Evolutionary conservation across 140 eudicot species (phyloP).

Genomic region (Bidens hawaiensis): DNA sequence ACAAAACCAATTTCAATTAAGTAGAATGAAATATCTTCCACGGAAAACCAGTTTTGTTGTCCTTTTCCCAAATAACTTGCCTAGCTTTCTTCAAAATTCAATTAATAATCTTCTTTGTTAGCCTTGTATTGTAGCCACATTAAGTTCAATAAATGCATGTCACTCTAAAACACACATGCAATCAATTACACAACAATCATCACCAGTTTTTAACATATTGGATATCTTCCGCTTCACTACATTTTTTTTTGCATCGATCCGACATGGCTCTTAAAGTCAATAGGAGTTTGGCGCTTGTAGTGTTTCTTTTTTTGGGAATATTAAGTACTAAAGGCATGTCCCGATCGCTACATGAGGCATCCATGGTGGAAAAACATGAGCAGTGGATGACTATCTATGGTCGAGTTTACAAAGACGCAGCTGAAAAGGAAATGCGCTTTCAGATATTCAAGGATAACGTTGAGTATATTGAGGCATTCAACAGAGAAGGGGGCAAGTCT

Average conservation of each 20-base stretch:
- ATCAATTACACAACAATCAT: background rate
- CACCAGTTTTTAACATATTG: background rate
- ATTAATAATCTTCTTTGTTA: background rate
- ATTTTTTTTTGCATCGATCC: background rate
- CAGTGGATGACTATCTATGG: slow-evolving; percentile 27
- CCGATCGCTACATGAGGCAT: background rate
- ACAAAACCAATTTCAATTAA: background rate
- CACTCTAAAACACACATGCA: background rate
- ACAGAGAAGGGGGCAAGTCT: slow-evolving; percentile 9
- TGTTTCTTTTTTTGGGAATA: slow-evolving; percentile 5
- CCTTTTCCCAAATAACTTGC: slow-evolving; percentile 6
- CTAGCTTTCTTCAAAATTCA: background rate
- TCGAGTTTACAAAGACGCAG: slow-evolving; percentile 27
- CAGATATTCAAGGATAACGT: slow-evolving; percentile 25
- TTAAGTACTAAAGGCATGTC: slow-evolving; percentile 4
- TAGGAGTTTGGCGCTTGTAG: background rate
- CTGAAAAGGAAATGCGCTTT: slow-evolving; percentile 23
- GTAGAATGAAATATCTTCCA: slow-evolving; percentile 7
- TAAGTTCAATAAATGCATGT: background rate
- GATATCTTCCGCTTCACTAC: background rate
- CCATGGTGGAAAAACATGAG: slow-evolving; percentile 28
- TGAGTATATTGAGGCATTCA: slow-evolving; percentile 26
- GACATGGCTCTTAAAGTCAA: slow-evolving; percentile 11
- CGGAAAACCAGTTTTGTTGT: slow-evolving; percentile 13
- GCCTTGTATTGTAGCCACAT: background rate